Evolutionary conservation across 2,329 filamentous ascomycete genomes (phyloP).

Genomic region (Zymoseptoria passerinii): DNA sequence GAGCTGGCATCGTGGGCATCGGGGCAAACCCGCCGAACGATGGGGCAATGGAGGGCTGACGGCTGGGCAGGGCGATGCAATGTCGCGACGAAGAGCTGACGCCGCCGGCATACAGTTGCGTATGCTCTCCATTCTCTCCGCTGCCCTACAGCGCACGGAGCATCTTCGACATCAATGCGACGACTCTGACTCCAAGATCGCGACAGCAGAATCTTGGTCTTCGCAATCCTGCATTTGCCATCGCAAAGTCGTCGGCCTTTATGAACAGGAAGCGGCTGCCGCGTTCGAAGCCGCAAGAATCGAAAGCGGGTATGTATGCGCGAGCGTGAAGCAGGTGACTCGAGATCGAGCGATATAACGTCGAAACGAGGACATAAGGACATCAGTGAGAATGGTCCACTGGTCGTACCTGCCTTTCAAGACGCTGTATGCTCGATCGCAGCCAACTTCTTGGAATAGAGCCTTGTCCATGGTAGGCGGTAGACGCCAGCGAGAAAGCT

Average conservation of each 20-base stretch:
- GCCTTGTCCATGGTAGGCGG: neutral
- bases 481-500: neutral
- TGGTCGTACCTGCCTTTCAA: neutral
- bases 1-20: neutral
- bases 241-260: too few relatives aligned
- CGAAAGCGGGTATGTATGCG: neutral
- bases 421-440: neutral
- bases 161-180: neutral
- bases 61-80: neutral
- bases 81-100: neutral
- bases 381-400: neutral
- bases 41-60: neutral
- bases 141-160: neutral
- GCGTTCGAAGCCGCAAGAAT: neutral
- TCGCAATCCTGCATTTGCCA: neutral
- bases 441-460: neutral
- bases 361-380: neutral
- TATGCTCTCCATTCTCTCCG: neutral
- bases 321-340: neutral
- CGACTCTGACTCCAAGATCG: neutral
- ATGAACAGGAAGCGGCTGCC: too few relatives aligned
- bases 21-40: neutral
- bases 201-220: neutral
- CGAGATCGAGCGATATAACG: neutral
- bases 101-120: neutral